Base-by-base conservation (phyloP, 495 filamentous ascomycete species). In the Aspergillus biplanus region DNA sequence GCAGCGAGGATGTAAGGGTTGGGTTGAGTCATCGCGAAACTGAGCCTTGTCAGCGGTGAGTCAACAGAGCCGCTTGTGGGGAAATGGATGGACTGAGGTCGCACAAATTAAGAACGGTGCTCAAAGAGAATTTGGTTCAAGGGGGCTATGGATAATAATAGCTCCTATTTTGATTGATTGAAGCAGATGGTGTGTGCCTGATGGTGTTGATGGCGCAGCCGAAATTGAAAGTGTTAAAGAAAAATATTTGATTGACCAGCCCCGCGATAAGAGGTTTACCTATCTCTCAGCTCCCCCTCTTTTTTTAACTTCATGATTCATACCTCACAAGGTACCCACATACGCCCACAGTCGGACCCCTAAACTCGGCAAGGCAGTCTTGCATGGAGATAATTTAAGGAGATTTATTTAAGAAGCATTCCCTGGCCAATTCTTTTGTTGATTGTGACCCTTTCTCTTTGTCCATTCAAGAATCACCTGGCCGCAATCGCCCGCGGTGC, bases 1-100 rank as follows among this genome's bases (percentile, higher is more conserved):
- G 90, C 90, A 16, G 90, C 92, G 35, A 94, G 85, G 56, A 93
- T 80, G 78, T 90, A 91, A 0, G 86, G 85, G 67, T 96, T 96
- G 47, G 85, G 78, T 53, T 85, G 79, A 62, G 77, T 75, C 82
- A 84, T 85, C 52, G 62, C 68, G 63, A 61, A 18, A 65, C 62
- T 64, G 35, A 53, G 16, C 48, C 15, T 12, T 33, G 52, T 39
- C 6, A 31, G 48, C 8, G 18, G 18, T 58, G 64, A 67, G 66
- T 67, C 71, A 65, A 42, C 49, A 15, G 42, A 52, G 31, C 9
- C 11, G 21, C n/a, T 39, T 53, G 33, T 61, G 39, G 39, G 33
- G 56, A 50, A 35, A 15, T 50, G 15, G 52, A 48, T 12, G 52
- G 42, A 1, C 35, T 16, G 31, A 27, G 15, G 18, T 4, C 47